These are phyloP conservation scores for Saccharomyces mikatae DNA, from an alignment of 805 yeast genomes.

Conservation along the genomic window DNA sequence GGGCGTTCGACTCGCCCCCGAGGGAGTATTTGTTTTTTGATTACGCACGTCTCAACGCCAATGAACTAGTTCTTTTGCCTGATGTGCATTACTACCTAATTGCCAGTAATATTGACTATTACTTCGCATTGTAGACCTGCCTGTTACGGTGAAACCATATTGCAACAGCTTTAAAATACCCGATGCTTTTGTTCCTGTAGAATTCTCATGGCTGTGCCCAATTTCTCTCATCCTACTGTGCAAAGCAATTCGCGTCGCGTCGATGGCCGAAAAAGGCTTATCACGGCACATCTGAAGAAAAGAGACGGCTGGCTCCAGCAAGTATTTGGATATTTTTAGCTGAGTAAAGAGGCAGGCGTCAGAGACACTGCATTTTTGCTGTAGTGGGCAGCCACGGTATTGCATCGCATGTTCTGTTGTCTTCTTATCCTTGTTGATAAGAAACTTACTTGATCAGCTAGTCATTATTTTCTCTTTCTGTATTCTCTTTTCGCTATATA, in stretches of 20 bases:
- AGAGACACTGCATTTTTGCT: neutral
- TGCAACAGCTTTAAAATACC: neutral
- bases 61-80: neutral
- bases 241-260: neutral
- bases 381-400: neutral
- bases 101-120: neutral
- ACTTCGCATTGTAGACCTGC: neutral
- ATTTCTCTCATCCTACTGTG: neutral
- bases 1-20: conserved; percentile 28
- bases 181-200: neutral
- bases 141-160: neutral
- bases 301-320: neutral
- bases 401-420: neutral
- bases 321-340: neutral
- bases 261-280: neutral
- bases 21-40: conserved; percentile 10
- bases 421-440: neutral
- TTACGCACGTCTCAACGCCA: too few relatives aligned
- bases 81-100: neutral
- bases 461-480: neutral
- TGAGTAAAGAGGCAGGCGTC: neutral
- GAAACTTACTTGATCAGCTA: neutral
- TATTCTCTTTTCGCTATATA: neutral
- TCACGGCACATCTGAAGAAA: neutral
- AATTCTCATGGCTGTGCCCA: neutral